Base-by-base conservation (phyloP, 768 basidiomycete genomes). In the Pisolithus tinctorius region DNA sequence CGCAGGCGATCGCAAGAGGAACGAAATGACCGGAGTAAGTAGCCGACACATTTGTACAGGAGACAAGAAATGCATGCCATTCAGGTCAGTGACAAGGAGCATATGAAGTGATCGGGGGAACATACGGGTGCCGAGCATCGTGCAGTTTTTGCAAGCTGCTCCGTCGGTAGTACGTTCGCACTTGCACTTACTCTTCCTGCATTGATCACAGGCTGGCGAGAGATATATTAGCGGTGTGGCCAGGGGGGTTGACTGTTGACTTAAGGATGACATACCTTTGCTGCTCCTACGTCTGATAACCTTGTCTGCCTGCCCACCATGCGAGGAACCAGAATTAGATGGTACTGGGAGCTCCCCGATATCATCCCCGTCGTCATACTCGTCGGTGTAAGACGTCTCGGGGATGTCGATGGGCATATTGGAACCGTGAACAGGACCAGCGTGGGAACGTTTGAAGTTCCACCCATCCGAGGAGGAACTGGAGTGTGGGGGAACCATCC, bases 181-280 rank as follows among this genome's bases (percentile, higher is more conserved):
- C 69, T 91, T 91, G 74, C 90, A 92, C 63, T 91, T 91, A 61
- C 83, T 86, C 67, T 92, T 92, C 50, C 89, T 80, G 66, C 90
- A 92, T 61, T 91, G 88, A 68, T 92, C 89, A 70, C 89, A 93
- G 23, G 90, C 88, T 86, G 56, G 6, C 11, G 39, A 36, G 43
- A 14, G 10, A 29, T 20, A 9, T 5, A 8, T 11, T 36, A n/a
- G 40, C 9, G n/a, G 1, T 20, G 30, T 4, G 1, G 13, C 23
- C 23, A 16, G 5, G 27, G 9, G 25, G 31, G 26, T 30, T 47
- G 30, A 50, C 6, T 36, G 37, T 34, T 14, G 45, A 13, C 42
- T 44, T 8, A 43, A 46, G 14, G 44, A 50, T 14, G 39, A 66
- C 69, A 20, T 57, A 79, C 84, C 84, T 79, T 88, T 90, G 65